phyloP scores from a whole-genome alignment of 345 rosid genomes.

The Noccaea caerulescens region DNA sequence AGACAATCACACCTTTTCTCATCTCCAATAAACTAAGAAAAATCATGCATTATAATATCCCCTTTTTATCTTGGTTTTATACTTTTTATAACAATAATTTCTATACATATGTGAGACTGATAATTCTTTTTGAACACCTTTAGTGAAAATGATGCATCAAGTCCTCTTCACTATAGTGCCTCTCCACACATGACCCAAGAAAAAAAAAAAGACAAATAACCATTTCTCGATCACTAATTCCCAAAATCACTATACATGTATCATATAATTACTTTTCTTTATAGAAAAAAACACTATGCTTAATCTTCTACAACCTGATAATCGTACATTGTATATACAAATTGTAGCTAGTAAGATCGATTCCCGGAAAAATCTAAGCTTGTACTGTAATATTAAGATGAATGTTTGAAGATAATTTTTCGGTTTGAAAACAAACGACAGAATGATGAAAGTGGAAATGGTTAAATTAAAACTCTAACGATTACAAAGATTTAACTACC shows the following conservation, averaged over 20 bases:
- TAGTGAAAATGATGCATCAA: constrained; percentile 51
- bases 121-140: constrained; percentile 49
- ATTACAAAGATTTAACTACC: too few relatives aligned
- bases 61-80: constrained; percentile 33
- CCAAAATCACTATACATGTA: constrained; percentile 28
- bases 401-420: too few relatives aligned
- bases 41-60: constrained; percentile 37
- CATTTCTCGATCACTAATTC: constrained; percentile 29
- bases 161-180: constrained; percentile 35
- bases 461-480: too few relatives aligned
- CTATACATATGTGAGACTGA: constrained; percentile 38
- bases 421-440: too few relatives aligned
- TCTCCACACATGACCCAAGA: constrained; percentile 41
- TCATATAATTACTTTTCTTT: constrained; percentile 9
- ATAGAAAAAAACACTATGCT: too few relatives aligned
- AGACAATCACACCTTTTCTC: constrained; percentile 51
- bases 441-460: too few relatives aligned
- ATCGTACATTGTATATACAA: too few relatives aligned
- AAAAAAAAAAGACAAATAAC: background rate
- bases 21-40: constrained; percentile 48
- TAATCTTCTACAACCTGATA: too few relatives aligned
- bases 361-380: too few relatives aligned
- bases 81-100: constrained; percentile 43
- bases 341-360: too few relatives aligned
- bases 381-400: too few relatives aligned